Conservation (phyloP, 2,329 filamentous ascomycete genomes). For the Colletotrichum lentis region DNA sequence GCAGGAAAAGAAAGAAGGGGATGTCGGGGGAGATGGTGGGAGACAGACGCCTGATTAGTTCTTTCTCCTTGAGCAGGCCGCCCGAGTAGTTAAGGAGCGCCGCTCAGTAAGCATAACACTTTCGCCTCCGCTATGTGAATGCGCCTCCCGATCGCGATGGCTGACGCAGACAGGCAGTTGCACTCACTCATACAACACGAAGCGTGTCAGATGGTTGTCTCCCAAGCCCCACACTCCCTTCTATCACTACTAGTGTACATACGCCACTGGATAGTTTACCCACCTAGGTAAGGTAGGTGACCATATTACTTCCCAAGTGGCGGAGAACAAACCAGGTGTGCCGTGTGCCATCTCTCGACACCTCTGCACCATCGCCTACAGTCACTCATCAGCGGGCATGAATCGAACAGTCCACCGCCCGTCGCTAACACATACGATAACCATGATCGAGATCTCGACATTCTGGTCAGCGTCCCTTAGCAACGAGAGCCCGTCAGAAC, state of each 20-base stretch:
- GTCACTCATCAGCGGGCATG: neutral
- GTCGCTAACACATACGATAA: no score
- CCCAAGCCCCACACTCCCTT: neutral
- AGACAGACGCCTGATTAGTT: neutral
- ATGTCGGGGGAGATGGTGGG: neutral
- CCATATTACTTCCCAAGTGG: neutral
- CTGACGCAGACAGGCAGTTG: neutral
- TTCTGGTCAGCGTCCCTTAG: neutral
- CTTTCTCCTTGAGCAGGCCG: neutral
- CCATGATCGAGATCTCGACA: neutral
- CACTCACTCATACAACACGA: neutral
- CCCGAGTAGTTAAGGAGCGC: neutral
- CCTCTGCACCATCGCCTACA: neutral
- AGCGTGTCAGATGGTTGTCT: constrained; percentile 5
- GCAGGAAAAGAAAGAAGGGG: neutral
- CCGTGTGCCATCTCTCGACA: neutral
- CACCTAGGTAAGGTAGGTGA: no score
- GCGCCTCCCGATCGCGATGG: neutral
- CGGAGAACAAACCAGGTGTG: neutral
- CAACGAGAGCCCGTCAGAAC: neutral
- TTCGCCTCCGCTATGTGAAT: neutral
- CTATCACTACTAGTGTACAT: neutral
- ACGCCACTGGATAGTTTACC: neutral
- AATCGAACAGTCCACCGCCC: neutral
- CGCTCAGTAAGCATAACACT: neutral